phyloP scores from a whole-genome alignment of 192 early-diverging fungal genomes.

The Rhizophagus clarus region DNA sequence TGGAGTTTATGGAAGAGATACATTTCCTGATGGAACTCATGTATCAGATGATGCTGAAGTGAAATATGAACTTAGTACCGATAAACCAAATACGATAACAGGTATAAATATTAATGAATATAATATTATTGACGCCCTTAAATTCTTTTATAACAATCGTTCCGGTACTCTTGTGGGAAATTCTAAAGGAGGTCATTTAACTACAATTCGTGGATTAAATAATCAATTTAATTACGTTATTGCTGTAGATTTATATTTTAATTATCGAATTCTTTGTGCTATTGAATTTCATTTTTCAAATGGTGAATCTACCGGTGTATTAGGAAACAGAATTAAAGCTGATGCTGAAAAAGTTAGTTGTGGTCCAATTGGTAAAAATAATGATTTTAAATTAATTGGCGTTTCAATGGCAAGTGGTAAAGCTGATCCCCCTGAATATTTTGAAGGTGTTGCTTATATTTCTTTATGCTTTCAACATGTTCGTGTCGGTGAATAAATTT shows the following conservation, averaged over 20 bases:
- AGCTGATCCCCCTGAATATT: neutral
- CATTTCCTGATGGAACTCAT: neutral
- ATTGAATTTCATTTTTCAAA: neutral
- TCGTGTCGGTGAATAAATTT: neutral
- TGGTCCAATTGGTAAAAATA: neutral
- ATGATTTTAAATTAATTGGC: neutral
- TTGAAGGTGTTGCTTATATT: neutral
- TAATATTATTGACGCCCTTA: neutral
- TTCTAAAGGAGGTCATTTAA: neutral
- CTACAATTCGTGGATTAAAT: conserved; percentile 2
- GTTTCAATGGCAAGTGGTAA: neutral
- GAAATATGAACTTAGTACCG: neutral
- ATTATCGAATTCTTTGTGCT: neutral
- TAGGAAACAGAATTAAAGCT: neutral
- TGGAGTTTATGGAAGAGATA: conserved; percentile 5
- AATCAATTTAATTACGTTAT: neutral
- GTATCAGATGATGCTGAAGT: neutral
- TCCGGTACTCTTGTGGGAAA: neutral
- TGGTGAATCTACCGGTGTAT: neutral
- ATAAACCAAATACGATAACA: neutral
- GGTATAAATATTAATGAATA: neutral
- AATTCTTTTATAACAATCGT: neutral
- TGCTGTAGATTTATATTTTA: neutral
- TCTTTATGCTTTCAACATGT: neutral
- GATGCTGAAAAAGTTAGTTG: neutral